phyloP scores from a whole-genome alignment of 1,284 basidiomycete species.

The Sporisorium sorghi region DNA sequence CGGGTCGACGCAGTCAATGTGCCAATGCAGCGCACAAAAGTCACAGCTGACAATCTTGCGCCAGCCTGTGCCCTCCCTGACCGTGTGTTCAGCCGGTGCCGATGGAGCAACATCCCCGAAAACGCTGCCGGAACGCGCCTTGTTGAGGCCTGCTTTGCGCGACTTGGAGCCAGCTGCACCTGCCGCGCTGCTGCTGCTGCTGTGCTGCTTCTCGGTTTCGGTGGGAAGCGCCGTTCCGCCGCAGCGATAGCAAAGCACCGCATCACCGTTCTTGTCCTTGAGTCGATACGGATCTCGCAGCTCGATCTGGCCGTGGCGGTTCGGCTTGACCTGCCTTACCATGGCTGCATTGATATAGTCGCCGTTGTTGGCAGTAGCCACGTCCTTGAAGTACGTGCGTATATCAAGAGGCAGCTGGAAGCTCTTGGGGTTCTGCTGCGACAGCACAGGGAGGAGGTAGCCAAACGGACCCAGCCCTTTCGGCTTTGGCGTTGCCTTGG shows the following conservation, averaged over 20 bases:
- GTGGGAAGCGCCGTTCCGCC: slow-evolving; percentile 78
- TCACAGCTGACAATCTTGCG: slow-evolving; percentile 88
- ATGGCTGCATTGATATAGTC: slow-evolving; percentile 77
- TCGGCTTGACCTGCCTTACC: slow-evolving; percentile 53
- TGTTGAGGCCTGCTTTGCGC: slow-evolving; percentile 1
- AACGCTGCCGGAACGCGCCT: slow-evolving; percentile 6
- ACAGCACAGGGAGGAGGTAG: slow-evolving; percentile 78
- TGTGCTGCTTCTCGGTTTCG: slow-evolving; percentile 41
- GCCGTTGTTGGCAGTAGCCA: slow-evolving; percentile 66
- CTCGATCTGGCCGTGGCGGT: slow-evolving; percentile 87
- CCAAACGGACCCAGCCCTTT: slow-evolving; percentile 67
- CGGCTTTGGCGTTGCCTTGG: slow-evolving; percentile 27
- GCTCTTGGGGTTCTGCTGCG: slow-evolving; percentile 79
- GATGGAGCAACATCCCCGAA: slow-evolving; percentile 15
- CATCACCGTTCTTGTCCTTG: slow-evolving; percentile 83
- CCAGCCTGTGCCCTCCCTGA: slow-evolving; percentile 55
- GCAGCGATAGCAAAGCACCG: slow-evolving; percentile 89
- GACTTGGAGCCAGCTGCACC: neutral
- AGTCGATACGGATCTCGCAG: slow-evolving; percentile 89
- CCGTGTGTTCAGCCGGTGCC: slow-evolving; percentile 26
- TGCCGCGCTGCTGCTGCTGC: neutral
- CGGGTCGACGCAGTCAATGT: slow-evolving; percentile 93
- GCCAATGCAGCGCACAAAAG: slow-evolving; percentile 94
- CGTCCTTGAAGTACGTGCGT: slow-evolving; percentile 83
- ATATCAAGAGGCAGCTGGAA: slow-evolving; percentile 91